Evolutionary conservation across 164 flowering plant species (phyloP).

Genomic region (Magnolia changhungtana): DNA sequence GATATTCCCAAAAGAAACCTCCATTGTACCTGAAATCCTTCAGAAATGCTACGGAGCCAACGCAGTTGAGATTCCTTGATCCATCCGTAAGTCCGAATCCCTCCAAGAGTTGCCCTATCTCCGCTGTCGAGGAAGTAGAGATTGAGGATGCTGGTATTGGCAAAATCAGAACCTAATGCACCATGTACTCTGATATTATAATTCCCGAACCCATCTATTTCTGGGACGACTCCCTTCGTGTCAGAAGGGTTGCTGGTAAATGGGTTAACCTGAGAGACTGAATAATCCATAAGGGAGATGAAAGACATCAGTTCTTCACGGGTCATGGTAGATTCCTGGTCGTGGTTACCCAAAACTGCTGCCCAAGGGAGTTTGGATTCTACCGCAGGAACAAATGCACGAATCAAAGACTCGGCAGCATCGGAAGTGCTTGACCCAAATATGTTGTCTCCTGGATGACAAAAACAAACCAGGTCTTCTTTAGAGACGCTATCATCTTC

Average conservation of each 20-base stretch:
- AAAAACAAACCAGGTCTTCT: background rate
- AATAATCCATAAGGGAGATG: conserved; percentile 77
- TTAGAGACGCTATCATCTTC: background rate
- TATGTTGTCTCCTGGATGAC: conserved; percentile 73
- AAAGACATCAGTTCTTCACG: conserved; percentile 78
- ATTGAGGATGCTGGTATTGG: conserved; percentile 64
- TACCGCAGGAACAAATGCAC: conserved; percentile 65
- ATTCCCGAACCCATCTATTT: conserved; percentile 89
- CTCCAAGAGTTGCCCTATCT: conserved; percentile 56
- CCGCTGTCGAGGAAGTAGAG: conserved; percentile 92
- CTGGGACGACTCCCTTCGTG: conserved; percentile 6
- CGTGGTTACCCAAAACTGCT: conserved; percentile 89
- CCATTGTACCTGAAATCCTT: conserved; percentile 38
- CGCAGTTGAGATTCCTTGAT: conserved; percentile 81
- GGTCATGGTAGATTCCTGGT: conserved; percentile 90
- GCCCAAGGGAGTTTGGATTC: conserved; percentile 86
- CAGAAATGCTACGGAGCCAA: conserved; percentile 60
- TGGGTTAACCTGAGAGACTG: conserved; percentile 70
- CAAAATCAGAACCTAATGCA: conserved; percentile 56
- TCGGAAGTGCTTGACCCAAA: conserved; percentile 74
- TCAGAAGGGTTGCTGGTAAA: conserved; percentile 16
- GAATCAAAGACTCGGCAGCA: conserved; percentile 81
- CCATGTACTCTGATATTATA: conserved; percentile 66
- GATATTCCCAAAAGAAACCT: background rate
- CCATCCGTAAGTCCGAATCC: conserved; percentile 77